Base-by-base conservation (phyloP, 148 eudicot genomes). In the Cornus suecica region DNA sequence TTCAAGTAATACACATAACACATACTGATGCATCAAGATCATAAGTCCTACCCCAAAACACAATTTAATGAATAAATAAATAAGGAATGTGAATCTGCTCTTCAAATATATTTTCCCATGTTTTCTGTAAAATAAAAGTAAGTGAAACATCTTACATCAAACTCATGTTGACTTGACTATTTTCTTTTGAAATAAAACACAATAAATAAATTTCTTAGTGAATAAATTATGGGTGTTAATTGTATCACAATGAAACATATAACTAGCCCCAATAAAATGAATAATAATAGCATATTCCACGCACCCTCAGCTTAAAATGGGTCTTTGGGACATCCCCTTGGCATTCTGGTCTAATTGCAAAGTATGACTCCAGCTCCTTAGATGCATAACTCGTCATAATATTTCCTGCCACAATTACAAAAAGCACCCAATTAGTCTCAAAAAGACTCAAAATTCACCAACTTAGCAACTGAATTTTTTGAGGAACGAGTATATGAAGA, bases 251-350 rank as follows among this genome's bases (percentile, higher is more conserved):
- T 48, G 13, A 64, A 68, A 67, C 65, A 37, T 70, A 52, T 42
- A 68, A 20, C 23, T 37, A 24, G 37, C 13, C 67, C 15, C 7
- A n/a, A 26, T 8, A 29, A 60, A 63, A 48, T n/a, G 1, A 64
- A 34, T 42, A 24, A 31, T n/a, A 41, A 48, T 24, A 52, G 22
- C 37, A 75, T 41, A 14, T 37, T 64, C 42, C 65, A 71, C 98
- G 37, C 80, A 94, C 98, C 89, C 86, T 85, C 58, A 89, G 92
- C 84, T 88, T 94, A 84, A 94, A 94, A 69, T 87, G 92, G 66
- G 88, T 77, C 80, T 87, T 90, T 8, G 96, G 92, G 29, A 84
- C 94, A 72, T 85, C 88, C 11, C 81, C 94, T 84, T 73, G 85
- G 85, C 91, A 90, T 82, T 94, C 98, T 28, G 89, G 88, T 80